A percentile compares a stretch with the other conserved stretches of the same genome.
These are phyloP conservation scores for Cryptococcus sp. DNA, from an alignment of 1,284 basidiomycete genomes.

Conservation along the genomic window DNA sequence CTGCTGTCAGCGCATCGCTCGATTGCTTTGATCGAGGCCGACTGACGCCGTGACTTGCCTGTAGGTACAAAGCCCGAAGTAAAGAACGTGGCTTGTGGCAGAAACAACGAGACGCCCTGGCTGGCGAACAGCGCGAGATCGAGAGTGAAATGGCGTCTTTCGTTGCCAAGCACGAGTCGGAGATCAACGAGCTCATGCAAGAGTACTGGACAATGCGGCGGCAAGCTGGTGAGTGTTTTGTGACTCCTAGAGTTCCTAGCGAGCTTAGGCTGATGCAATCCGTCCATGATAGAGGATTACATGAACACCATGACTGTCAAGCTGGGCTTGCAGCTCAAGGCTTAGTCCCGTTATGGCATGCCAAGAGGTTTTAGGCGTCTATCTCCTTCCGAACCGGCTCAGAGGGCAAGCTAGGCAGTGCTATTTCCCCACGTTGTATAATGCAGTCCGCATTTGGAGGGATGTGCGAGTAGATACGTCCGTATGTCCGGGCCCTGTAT, in stretches of 20 bases:
- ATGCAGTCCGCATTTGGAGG: no score
- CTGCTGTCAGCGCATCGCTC: background rate
- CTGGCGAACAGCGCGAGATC: slow-evolving; percentile 35
- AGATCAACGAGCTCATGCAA: slow-evolving; percentile 71
- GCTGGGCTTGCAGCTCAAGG: slow-evolving; percentile 32
- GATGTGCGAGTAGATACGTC: no score
- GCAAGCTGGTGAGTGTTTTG: slow-evolving; percentile 63
- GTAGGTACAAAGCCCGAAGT: slow-evolving; percentile 30
- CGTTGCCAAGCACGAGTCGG: slow-evolving; percentile 67
- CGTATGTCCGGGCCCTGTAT: no score
- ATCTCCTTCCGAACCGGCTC: no score
- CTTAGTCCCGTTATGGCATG: background rate
- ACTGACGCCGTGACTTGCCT: background rate
- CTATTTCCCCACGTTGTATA: no score
- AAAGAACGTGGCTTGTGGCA: slow-evolving; percentile 36
- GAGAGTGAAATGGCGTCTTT: slow-evolving; percentile 68
- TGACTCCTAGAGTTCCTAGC: no score
- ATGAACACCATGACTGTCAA: slow-evolving; percentile 49
- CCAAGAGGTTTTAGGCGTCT: background rate
- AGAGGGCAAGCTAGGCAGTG: no score
- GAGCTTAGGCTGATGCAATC: background rate
- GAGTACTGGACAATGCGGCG: slow-evolving; percentile 79
- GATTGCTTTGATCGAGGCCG: no score
- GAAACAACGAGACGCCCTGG: slow-evolving; percentile 30
- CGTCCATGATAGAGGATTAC: slow-evolving; percentile 43